These are phyloP conservation scores for Malus sylvestris DNA, from an alignment of 306 rosid species.

Conservation along the genomic window DNA sequence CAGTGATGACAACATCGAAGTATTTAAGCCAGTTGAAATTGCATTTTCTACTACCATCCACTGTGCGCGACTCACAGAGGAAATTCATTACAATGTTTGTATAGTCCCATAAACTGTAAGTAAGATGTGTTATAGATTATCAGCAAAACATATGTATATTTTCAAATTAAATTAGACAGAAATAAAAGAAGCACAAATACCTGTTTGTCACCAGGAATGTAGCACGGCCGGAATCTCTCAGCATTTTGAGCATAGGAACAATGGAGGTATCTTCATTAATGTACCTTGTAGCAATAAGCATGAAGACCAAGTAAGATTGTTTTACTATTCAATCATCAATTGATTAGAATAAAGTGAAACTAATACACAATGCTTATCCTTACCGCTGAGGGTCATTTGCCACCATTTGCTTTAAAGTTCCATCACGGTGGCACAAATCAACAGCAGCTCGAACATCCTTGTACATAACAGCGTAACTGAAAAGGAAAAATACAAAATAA, in stretches of 20 bases:
- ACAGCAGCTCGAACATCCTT: constrained; percentile 99
- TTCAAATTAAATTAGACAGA: not conserved
- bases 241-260: constrained; percentile 96
- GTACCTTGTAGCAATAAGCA: constrained; percentile 44
- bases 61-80: constrained; percentile 51
- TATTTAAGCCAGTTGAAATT: constrained; percentile 81
- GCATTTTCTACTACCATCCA: constrained; percentile 37
- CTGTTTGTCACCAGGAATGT: constrained; percentile 96
- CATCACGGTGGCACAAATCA: constrained; percentile 97
- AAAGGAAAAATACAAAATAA: constrained; percentile 3
- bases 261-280: constrained; percentile 65
- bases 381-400: constrained; percentile 85
- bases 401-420: constrained; percentile 96
- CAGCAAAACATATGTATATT: not conserved
- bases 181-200: constrained; percentile 30
- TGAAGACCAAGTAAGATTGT: constrained; percentile 6
- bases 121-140: constrained; percentile 5
- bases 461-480: constrained; percentile 80
- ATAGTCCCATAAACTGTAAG: constrained; percentile 98
- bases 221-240: constrained; percentile 83
- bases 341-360: not conserved
- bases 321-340: not conserved
- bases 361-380: constrained; percentile 9
- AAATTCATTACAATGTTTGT: constrained; percentile 90
- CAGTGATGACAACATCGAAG: constrained; percentile 91